These are phyloP conservation scores for Aspergillus baeticus DNA, from an alignment of 495 filamentous ascomycete species.

Conservation along the genomic window DNA sequence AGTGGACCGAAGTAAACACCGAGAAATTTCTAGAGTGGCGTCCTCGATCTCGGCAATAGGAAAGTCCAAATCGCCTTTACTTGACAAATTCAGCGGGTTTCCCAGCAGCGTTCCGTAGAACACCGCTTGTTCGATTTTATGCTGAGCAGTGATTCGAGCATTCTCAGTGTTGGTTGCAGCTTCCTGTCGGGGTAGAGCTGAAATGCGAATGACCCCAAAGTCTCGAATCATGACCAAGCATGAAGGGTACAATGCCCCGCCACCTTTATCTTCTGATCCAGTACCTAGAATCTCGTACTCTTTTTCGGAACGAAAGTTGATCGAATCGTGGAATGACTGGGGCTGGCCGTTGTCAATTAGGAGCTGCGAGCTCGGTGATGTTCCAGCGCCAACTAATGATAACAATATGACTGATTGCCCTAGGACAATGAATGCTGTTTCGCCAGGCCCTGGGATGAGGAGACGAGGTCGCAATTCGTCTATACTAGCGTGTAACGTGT, in stretches of 20 bases:
- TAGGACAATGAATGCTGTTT: conserved; percentile 82
- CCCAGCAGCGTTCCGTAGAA: conserved; percentile 80
- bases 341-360: conserved; percentile 54
- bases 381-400: conserved; percentile 60
- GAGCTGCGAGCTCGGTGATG: conserved; percentile 68
- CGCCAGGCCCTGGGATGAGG: conserved; percentile 70
- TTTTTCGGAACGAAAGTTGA: conserved; percentile 72
- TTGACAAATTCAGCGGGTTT: conserved; percentile 78
- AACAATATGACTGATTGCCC: conserved; percentile 72
- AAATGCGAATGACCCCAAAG: conserved; percentile 76
- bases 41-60: conserved; percentile 66
- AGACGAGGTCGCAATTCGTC: conserved; percentile 59
- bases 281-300: conserved; percentile 46
- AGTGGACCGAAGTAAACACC: conserved; percentile 75
- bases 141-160: conserved; percentile 66
- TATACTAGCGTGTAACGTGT: conserved; percentile 23
- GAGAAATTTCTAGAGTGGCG: conserved; percentile 76
- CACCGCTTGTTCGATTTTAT: conserved; percentile 89
- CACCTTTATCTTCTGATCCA: conserved; percentile 36
- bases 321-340: conserved; percentile 77
- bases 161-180: conserved; percentile 29
- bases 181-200: conserved; percentile 32
- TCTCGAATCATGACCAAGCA: conserved; percentile 73
- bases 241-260: conserved; percentile 53
- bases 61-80: conserved; percentile 61